Percentiles rank a stretch among this genome's conserved stretches.
Conservation (phyloP, 768 basidiomycete genomes). For the Macrolepiota fuliginosa region DNA sequence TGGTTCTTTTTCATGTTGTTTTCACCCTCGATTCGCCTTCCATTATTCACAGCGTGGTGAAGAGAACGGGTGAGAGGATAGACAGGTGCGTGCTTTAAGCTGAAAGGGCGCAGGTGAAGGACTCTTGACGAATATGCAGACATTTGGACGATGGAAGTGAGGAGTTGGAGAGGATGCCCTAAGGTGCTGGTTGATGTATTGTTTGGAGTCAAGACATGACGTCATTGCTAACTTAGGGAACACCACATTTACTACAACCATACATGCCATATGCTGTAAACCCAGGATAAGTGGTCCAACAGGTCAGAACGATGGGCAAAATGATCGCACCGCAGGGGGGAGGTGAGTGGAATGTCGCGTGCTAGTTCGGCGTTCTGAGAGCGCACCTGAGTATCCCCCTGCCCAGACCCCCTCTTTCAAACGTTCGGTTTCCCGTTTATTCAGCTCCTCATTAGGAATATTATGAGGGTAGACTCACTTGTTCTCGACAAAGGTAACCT, state of each 20-base stretch:
- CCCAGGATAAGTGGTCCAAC: not conserved
- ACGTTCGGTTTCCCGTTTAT: not conserved
- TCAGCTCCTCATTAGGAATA: not conserved
- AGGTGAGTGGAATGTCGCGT: no score
- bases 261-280: not conserved
- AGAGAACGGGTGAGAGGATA: not conserved
- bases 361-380: no score
- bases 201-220: not conserved
- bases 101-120: not conserved
- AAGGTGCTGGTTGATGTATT: not conserved
- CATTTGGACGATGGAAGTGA: not conserved
- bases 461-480: not conserved
- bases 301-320: no score
- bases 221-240: not conserved
- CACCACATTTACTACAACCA: not conserved
- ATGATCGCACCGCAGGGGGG: no score
- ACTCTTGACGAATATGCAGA: not conserved
- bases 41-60: not conserved
- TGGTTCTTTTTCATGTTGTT: not conserved
- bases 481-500: constrained; percentile 4
- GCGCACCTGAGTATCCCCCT: no score
- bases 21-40: not conserved
- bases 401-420: not conserved
- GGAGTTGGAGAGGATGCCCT: not conserved
- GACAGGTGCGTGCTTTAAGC: not conserved